phyloP scores from a whole-genome alignment of 495 filamentous ascomycete genomes.

The Hyaloscypha hepaticicola region DNA sequence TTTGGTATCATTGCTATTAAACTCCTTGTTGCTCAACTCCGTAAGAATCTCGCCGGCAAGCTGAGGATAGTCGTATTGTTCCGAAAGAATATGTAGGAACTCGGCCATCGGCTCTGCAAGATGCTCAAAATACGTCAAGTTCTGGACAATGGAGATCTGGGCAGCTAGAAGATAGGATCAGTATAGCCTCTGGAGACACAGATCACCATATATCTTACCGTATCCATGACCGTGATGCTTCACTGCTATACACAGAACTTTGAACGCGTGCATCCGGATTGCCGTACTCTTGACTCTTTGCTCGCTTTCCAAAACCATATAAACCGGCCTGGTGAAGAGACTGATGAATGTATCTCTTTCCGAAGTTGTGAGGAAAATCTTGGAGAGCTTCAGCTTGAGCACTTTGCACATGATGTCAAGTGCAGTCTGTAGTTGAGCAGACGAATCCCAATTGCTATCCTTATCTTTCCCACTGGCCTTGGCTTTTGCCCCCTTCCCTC shows the following conservation, averaged over 20 bases:
- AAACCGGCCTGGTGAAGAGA: constrained; percentile 90
- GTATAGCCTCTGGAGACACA: neutral
- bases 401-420: constrained; percentile 95
- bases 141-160: constrained; percentile 97
- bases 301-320: constrained; percentile 92
- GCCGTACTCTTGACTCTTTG: constrained; percentile 86
- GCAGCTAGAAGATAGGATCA: constrained; percentile 59
- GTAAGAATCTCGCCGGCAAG: constrained; percentile 90
- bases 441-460: constrained; percentile 85
- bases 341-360: constrained; percentile 93
- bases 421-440: constrained; percentile 79
- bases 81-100: constrained; percentile 90
- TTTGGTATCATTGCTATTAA: constrained; percentile 91
- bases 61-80: constrained; percentile 98
- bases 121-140: constrained; percentile 97
- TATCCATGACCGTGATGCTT: constrained; percentile 99
- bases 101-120: constrained; percentile 98
- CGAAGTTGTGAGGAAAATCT: constrained; percentile 94
- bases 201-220: constrained; percentile 52
- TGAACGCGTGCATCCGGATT: constrained; percentile 95
- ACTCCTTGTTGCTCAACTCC: constrained; percentile 95
- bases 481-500: constrained; percentile 72
- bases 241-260: constrained; percentile 92
- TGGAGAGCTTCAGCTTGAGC: constrained; percentile 85
- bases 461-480: constrained; percentile 70